Conservation (phyloP, 2,329 filamentous ascomycete genomes). For the Sclerotinia nivalis region DNA sequence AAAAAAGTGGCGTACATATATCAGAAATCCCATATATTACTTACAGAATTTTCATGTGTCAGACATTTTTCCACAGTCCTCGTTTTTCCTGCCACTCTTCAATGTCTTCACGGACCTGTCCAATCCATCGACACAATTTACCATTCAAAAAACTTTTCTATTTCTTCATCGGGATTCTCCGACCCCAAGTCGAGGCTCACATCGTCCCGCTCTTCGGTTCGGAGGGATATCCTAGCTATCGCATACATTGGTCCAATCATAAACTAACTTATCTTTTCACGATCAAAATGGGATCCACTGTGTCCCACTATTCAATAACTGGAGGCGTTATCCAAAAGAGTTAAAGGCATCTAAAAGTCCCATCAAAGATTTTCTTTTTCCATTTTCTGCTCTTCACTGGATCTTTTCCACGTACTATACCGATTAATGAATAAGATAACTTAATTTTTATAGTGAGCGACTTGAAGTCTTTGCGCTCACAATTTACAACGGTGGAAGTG, state of each 20-base stretch:
- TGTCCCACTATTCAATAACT: slow-evolving; percentile 15
- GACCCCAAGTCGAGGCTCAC: slow-evolving; percentile 17
- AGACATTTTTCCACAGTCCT: slow-evolving; percentile 2
- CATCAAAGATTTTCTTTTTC: neutral
- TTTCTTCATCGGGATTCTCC: slow-evolving; percentile 22
- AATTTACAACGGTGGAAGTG: slow-evolving; percentile 28
- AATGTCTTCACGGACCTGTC: neutral
- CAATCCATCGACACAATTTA: slow-evolving; percentile 10
- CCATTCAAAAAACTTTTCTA: neutral
- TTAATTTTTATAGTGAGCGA: slow-evolving; percentile 38
- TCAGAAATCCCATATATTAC: neutral
- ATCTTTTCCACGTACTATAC: neutral
- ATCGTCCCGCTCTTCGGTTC: slow-evolving; percentile 13
- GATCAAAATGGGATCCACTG: neutral
- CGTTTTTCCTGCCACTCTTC: neutral
- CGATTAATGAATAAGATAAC: slow-evolving; percentile 14
- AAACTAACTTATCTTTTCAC: slow-evolving; percentile 1
- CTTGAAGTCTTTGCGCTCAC: slow-evolving; percentile 43
- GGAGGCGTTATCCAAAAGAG: slow-evolving; percentile 8
- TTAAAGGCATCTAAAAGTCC: slow-evolving; percentile 17
- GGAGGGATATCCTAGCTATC: neutral
- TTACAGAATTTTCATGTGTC: slow-evolving; percentile 8
- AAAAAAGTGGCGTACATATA: slow-evolving; percentile 20
- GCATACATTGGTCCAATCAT: neutral
- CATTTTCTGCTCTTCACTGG: neutral